Conservation (phyloP, 23 red algal species). For the Rhodosorus marinus region DNA sequence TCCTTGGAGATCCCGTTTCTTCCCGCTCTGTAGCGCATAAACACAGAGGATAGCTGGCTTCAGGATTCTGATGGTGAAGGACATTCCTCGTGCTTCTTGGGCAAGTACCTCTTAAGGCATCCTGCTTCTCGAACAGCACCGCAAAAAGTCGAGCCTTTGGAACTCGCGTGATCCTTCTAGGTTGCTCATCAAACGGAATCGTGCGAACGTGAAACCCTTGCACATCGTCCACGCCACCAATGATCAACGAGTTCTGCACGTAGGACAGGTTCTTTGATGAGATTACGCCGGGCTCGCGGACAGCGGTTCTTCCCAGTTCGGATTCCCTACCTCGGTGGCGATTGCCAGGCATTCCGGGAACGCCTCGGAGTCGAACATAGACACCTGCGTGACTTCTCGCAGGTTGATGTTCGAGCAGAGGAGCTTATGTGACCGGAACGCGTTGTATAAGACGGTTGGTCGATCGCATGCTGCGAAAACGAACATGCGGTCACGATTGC, state of each 20-base stretch:
- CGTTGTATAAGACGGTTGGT: constrained; percentile 68
- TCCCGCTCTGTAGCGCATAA: too few relatives aligned
- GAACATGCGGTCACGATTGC: not conserved
- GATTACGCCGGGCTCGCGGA: too few relatives aligned
- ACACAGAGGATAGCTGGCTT: too few relatives aligned
- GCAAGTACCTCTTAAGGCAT: too few relatives aligned
- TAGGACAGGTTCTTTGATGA: too few relatives aligned
- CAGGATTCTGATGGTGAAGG: too few relatives aligned
- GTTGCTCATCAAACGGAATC: constrained; percentile 58
- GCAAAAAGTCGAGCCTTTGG: constrained; percentile 29
- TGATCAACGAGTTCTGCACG: constrained; percentile 12
- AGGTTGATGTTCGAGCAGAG: constrained; percentile 75
- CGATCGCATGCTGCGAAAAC: not conserved
- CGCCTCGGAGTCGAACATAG: constrained; percentile 57
- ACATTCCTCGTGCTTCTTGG: too few relatives aligned
- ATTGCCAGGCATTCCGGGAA: constrained; percentile 85
- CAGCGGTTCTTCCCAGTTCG: too few relatives aligned
- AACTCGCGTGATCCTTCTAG: constrained; percentile 73
- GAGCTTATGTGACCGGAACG: constrained; percentile 40
- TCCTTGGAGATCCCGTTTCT: too few relatives aligned
- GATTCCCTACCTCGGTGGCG: constrained; percentile 67
- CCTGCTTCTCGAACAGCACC: too few relatives aligned
- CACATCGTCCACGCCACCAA: constrained; percentile 88
- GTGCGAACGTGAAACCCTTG: constrained; percentile 88
- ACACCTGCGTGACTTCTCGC: constrained; percentile 69